Conservation (phyloP, 75 land plant species). For the Pinus albicaulis region DNA sequence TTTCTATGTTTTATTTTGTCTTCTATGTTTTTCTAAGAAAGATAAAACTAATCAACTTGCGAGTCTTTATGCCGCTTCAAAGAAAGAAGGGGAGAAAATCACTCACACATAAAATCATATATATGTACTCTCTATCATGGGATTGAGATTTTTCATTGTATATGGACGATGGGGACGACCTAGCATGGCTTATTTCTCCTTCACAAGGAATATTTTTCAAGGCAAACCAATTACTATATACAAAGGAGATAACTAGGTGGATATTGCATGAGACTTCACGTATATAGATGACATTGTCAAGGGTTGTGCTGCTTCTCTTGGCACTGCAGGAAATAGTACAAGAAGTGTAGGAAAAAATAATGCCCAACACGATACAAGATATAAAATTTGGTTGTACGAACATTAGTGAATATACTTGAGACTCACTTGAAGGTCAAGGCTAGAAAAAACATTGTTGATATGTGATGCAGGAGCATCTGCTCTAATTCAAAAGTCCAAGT, state of each 20-base stretch:
- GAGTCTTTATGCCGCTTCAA: slow-evolving; percentile 86
- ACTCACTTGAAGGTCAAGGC: slow-evolving; percentile 76
- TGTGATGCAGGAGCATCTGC: too few relatives aligned
- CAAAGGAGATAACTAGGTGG: slow-evolving; percentile 45
- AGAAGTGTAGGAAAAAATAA: slow-evolving; percentile 80
- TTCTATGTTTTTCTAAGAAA: slow-evolving; percentile 71
- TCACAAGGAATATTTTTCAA: slow-evolving; percentile 63
- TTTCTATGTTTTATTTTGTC: too few relatives aligned
- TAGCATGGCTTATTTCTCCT: slow-evolving; percentile 91
- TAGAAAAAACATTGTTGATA: slow-evolving; percentile 42
- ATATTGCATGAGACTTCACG: slow-evolving; percentile 83
- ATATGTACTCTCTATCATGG: slow-evolving; percentile 81
- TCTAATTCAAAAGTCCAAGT: too few relatives aligned
- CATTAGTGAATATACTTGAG: slow-evolving; percentile 67
- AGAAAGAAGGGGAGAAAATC: slow-evolving; percentile 89
- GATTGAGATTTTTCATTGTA: slow-evolving; percentile 82
- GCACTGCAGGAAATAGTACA: slow-evolving; percentile 77
- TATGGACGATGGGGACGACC: slow-evolving; percentile 96
- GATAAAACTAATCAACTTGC: slow-evolving; percentile 82
- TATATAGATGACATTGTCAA: slow-evolving; percentile 85
- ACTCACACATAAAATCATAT: slow-evolving; percentile 84
- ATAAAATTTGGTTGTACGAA: slow-evolving; percentile 66
- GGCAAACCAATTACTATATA: slow-evolving; percentile 67
- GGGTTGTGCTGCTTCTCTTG: slow-evolving; percentile 70
- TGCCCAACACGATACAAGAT: slow-evolving; percentile 55